Base-by-base conservation (phyloP, 805 yeast species). In the Pichia exigua region DNA sequence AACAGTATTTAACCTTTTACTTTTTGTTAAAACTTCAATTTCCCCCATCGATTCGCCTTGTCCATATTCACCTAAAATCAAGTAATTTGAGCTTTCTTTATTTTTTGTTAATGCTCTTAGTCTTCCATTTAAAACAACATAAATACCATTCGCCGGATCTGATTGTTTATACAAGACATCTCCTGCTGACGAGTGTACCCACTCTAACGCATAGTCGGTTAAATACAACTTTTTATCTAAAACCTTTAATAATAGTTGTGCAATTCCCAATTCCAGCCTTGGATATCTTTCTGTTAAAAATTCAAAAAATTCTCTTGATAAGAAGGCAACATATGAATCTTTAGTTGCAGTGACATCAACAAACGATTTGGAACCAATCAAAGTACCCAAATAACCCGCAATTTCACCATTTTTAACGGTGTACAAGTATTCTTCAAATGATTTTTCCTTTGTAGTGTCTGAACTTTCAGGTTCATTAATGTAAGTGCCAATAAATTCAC, bases 11-110 rank as follows among this genome's bases (percentile, higher is more conserved):
- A 80, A 76, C 63, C 95, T 77, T 51, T 82, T 76, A 12, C 85
- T 77, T 13, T 89, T 89, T 0, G 95, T 89, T 55, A 92, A 73
- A 3, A 92, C 97, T 65, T 92, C 99, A 10, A 94, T 85, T 67
- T 92, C 98, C 4, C 98, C 99, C 54, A 94, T 78, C 42, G 96
- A 86, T 59, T 89, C 95, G 8, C 97, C 97, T 65, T 90, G 96
- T 2, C 97, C 96, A 61, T 81, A 83, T 63, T 92, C 99, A 2
- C 85, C 87, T 17, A 83, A 59, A 1, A 81, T 70, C n/a, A 58
- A 59, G 15, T 54, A 48, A 50, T 63, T 58, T n/a, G 59, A 41
- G 50, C 66, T 50, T 35, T 62, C 61, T 48, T 64, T 45, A 47
- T 51, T 47, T 54, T 54, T 55, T 4, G 56, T 51, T 9, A 83